Base-by-base conservation (phyloP, 306 rosid genomes). In the Carpinus fangiana region DNA sequence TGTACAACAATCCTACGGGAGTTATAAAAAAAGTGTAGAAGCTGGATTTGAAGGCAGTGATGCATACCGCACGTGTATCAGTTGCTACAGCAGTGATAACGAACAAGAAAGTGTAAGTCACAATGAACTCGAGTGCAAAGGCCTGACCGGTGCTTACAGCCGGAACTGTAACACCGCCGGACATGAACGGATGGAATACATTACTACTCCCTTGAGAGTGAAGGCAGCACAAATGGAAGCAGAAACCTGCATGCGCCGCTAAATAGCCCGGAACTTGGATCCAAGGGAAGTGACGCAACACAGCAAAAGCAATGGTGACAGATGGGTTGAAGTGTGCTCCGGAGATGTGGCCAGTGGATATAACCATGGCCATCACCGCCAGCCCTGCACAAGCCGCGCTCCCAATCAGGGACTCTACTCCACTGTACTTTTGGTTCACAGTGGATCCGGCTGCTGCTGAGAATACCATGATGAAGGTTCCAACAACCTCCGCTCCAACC, bases 401-500 rank as follows among this genome's bases (percentile, higher is more conserved):
- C 8, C 98, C 98, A 5, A 90, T 83, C 13, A 92, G 78, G 0
- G 83, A 50, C 82, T 88, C 98, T 0, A 76, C 90, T 72, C 96
- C 97, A 3, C 66, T 8, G 89, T 88, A 94, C 84, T 94, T 94
- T 75, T 89, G 84, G 94, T 94, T 94, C 75, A 94, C 87, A 18
- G 92, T 94, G 0, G 97, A 97, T n/a, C 93, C 94, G 1, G 97
- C 96, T 1, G 96, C 82, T 38, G 98, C 94, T 17, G 86, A 93
- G 53, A 89, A 94, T 84, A 94, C 89, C 70, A 94, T 18, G 52
- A 94, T 81, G 87, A 94, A 94, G 0, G 98, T 94, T 4, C 97
- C 96, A 66, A 94, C 97, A 50, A 94, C 92, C 86, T 94, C 97
- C 60, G 98, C 96, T 83, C 97, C 97, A 3, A 94, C 12, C 98